Evolutionary conservation across 2,329 filamentous ascomycete genomes (phyloP).

Genomic region (Neofusicoccum sp.): DNA sequence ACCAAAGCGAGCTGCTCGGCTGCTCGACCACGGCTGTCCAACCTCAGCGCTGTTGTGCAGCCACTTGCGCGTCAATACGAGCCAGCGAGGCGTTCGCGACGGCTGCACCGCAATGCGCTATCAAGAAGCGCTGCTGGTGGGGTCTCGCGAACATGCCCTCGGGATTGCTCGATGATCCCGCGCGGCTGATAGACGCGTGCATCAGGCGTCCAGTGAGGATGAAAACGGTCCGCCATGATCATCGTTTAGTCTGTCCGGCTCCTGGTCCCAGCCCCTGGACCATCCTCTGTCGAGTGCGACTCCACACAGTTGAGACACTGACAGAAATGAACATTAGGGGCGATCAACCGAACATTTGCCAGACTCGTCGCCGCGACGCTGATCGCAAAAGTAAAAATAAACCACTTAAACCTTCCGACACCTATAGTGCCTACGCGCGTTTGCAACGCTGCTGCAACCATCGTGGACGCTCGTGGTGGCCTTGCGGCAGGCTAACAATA

Average conservation of each 20-base stretch:
- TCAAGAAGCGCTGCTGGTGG: neutral
- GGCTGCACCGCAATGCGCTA: neutral
- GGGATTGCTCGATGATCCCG: neutral
- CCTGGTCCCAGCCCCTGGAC: neutral
- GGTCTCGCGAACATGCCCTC: neutral
- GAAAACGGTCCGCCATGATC: neutral
- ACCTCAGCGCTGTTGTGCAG: neutral
- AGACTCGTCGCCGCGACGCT: neutral
- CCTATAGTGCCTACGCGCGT: neutral
- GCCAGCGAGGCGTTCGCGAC: neutral
- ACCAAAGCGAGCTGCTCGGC: neutral
- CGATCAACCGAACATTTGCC: neutral
- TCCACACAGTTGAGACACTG: neutral
- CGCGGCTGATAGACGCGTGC: neutral
- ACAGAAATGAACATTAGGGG: neutral
- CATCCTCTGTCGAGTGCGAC: neutral
- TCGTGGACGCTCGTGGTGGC: neutral
- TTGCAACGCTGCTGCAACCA: neutral
- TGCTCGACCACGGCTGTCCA: neutral
- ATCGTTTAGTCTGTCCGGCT: neutral
- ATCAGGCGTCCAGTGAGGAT: neutral
- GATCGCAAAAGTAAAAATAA: neutral
- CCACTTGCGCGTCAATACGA: conserved; percentile 1
- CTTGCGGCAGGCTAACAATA: neutral
- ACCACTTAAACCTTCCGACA: neutral